These are phyloP conservation scores for Plasmodium cynomolgi DNA, from an alignment of 169 alveolate genomes.

Conservation along the genomic window DNA sequence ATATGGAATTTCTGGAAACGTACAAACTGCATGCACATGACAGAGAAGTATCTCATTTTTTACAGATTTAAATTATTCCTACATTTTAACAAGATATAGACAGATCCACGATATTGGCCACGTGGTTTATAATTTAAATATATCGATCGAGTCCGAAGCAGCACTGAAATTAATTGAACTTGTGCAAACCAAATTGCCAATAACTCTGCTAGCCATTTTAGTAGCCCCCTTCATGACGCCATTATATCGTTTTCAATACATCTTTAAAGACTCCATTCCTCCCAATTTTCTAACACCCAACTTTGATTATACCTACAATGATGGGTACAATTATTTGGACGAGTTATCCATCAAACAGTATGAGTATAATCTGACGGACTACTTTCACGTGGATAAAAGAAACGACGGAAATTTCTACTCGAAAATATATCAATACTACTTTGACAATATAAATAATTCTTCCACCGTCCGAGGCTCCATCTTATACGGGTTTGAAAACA, in stretches of 20 bases:
- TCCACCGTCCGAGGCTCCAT: slow-evolving; percentile 48
- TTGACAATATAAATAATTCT: slow-evolving; percentile 67
- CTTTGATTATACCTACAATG: slow-evolving; percentile 66
- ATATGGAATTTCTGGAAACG: slow-evolving; percentile 75
- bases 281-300: slow-evolving; percentile 31
- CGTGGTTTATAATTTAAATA: slow-evolving; percentile 73
- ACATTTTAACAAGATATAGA: slow-evolving; percentile 74
- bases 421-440: slow-evolving; percentile 32
- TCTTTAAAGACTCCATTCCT: slow-evolving; percentile 45
- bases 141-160: slow-evolving; percentile 74
- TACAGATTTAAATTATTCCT: slow-evolving; percentile 57
- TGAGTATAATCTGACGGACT: slow-evolving; percentile 66
- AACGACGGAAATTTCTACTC: neutral
- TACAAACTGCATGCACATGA: slow-evolving; percentile 75
- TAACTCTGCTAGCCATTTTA: slow-evolving; percentile 58
- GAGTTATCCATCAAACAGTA: slow-evolving; percentile 65
- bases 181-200: slow-evolving; percentile 75
- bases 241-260: slow-evolving; percentile 57
- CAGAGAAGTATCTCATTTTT: slow-evolving; percentile 76
- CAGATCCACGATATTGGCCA: slow-evolving; percentile 76
- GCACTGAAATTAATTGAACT: slow-evolving; percentile 74
- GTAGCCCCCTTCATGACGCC: slow-evolving; percentile 75
- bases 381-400: slow-evolving; percentile 70
- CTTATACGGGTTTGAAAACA: slow-evolving; percentile 68
- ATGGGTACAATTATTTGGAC: slow-evolving; percentile 37